Percentiles rank a stretch among this genome's conserved stretches.
Conservation (phyloP, 345 rosid genomes). For the Garcia nutans region DNA sequence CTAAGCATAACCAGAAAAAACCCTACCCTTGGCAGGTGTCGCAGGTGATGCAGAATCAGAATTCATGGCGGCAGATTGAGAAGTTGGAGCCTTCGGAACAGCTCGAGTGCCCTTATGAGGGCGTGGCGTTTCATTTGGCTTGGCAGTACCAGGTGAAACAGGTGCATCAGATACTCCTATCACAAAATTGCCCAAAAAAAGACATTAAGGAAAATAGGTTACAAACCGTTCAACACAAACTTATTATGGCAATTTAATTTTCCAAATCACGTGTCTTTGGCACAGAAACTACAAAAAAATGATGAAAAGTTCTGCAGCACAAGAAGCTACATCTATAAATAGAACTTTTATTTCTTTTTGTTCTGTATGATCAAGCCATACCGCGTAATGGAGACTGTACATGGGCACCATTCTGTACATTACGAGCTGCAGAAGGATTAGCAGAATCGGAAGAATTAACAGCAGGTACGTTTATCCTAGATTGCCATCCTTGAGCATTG, state of each 20-base stretch:
- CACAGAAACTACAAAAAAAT: not conserved
- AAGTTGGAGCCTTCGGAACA: constrained; percentile 81
- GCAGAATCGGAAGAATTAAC: constrained; percentile 39
- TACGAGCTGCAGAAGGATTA: constrained; percentile 39
- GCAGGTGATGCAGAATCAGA: constrained; percentile 35
- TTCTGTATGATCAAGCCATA: constrained; percentile 25
- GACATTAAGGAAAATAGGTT: not conserved
- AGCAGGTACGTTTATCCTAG: constrained; percentile 50
- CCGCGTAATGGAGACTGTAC: constrained; percentile 56
- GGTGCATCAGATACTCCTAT: constrained; percentile 52
- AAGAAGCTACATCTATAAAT: not conserved
- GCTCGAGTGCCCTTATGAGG: constrained; percentile 43
- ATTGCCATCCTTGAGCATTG: constrained; percentile 72
- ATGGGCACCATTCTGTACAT: constrained; percentile 57
- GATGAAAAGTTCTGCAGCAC: too few species aligned
- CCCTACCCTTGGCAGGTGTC: constrained; percentile 59
- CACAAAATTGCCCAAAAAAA: not conserved
- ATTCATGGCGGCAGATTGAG: constrained; percentile 64
- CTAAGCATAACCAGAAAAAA: not conserved
- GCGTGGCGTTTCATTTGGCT: constrained; percentile 42
- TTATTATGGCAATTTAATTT: not conserved
- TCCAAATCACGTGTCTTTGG: not conserved
- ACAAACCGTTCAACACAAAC: not conserved
- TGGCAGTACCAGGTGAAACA: constrained; percentile 33
- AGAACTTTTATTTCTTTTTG: not conserved